Base-by-base conservation (phyloP, 2,329 filamentous ascomycete genomes). In the Fusarium tricinctum region DNA sequence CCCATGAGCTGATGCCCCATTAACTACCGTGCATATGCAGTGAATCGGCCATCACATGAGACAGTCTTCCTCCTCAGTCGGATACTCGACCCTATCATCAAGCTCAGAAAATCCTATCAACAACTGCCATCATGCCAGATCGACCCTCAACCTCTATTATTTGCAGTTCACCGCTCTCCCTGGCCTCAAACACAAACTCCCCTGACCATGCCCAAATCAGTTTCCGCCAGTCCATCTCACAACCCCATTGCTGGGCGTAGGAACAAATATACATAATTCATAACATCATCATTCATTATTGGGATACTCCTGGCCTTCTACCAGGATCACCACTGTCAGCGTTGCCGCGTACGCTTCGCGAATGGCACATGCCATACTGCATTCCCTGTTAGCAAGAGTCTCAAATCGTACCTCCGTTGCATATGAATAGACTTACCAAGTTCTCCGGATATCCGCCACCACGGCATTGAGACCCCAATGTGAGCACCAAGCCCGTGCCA, bases 401-500 rank as follows among this genome's bases (percentile, higher is more conserved):
- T 33, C 6, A 19, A 17, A 5, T n/a, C 50, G 40, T 20, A 33
- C 2, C 33, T 44, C 47, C 17, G 20, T 30, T n/a, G 17, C 15
- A 39, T 35, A 33, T 19, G 9, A 35, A 50, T 51, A 20, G 47
- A 82, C 86, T 77, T 73, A 88, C 86, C 87, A 93, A 17, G 91
- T 93, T 79, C 85, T 87, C 60, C 85, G 81, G 52, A 92, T 77
- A 76, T 93, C 89, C 10, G 90, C 90, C 59, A 93, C 86, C 19
- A 94, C 80, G 1, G 91, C 91, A 73, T 86, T 89, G 71, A 92
- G 78, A 4, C 91, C 91, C 86, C 90, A 92, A 72, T 92, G 89
- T 56, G 90, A 86, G 76, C 91, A 93, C 91, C 91, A 94, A 8
- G 91, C 91, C 65, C 91, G 82, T 2, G 89, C 91, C 71, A 94